Evolutionary conservation across 495 filamentous ascomycete genomes (phyloP).

Genomic region (Penicillium turbatum): DNA sequence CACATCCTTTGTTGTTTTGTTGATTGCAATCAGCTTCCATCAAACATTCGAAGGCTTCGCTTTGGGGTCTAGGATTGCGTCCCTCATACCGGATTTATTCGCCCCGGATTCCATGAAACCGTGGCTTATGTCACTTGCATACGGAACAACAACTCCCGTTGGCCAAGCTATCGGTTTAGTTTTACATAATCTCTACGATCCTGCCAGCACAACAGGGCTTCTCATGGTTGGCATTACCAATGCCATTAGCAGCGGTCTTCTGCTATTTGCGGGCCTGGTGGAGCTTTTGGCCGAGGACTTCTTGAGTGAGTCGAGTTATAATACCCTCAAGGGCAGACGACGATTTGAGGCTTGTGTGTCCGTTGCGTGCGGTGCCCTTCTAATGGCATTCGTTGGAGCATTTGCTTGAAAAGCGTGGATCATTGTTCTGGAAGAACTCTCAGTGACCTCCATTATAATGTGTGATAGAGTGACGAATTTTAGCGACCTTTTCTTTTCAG

Average conservation of each 20-base stretch:
- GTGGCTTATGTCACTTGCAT: slow-evolving; percentile 94
- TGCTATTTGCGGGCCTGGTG: slow-evolving; percentile 88
- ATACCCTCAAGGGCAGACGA: slow-evolving; percentile 60
- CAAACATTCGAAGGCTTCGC: slow-evolving; percentile 81
- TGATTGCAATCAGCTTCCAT: slow-evolving; percentile 79
- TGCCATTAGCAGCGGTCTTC: slow-evolving; percentile 76
- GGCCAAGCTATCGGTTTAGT: slow-evolving; percentile 85
- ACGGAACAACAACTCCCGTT: slow-evolving; percentile 84
- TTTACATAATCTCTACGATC: slow-evolving; percentile 81
- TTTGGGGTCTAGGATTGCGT: slow-evolving; percentile 67
- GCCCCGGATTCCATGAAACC: slow-evolving; percentile 53
- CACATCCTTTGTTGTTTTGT: slow-evolving; percentile 70
- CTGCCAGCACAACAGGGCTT: slow-evolving; percentile 72
- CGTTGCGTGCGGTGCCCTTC: slow-evolving; percentile 67
- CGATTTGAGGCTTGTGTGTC: slow-evolving; percentile 71
- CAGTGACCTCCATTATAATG: not conserved
- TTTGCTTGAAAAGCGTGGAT: slow-evolving; percentile 58
- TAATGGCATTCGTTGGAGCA: slow-evolving; percentile 89
- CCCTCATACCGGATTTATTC: slow-evolving; percentile 54
- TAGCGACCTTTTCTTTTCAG: not conserved
- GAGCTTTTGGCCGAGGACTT: slow-evolving; percentile 94
- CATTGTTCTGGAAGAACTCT: not conserved
- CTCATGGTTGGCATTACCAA: slow-evolving; percentile 93
- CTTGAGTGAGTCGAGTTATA: slow-evolving; percentile 82
- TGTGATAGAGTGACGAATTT: not conserved